These are phyloP conservation scores for Penicillium sp. DNA, from an alignment of 2,329 filamentous ascomycete species.

Conservation along the genomic window DNA sequence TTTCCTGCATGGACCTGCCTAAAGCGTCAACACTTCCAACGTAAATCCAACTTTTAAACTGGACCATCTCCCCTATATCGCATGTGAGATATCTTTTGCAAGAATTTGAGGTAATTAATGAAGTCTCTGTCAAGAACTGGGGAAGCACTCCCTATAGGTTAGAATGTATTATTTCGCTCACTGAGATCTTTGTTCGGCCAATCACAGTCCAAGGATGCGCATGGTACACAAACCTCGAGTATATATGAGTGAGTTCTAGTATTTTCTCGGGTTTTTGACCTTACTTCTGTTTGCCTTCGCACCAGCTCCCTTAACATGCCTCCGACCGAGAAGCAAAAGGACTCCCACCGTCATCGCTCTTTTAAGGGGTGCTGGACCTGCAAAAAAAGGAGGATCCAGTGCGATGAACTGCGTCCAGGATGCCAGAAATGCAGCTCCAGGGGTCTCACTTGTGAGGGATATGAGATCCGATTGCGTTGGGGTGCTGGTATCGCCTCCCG, in stretches of 20 bases:
- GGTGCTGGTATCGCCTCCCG: slow-evolving; percentile 24
- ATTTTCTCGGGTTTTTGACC: background rate
- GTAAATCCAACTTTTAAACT: background rate
- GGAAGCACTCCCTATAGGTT: slow-evolving; percentile 16
- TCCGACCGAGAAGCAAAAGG: slow-evolving; percentile 11
- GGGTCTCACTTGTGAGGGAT: slow-evolving; percentile 21
- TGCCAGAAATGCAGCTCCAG: slow-evolving; percentile 16
- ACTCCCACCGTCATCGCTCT: slow-evolving; percentile 18
- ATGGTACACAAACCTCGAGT: slow-evolving; percentile 1
- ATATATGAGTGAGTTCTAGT: slow-evolving; percentile 15
- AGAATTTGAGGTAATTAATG: slow-evolving; percentile 17
- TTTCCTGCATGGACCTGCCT: slow-evolving; percentile 24
- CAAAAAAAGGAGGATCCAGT: slow-evolving; percentile 24
- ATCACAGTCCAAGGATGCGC: slow-evolving; percentile 11
- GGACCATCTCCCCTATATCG: background rate
- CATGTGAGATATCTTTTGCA: background rate
- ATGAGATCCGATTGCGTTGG: slow-evolving; percentile 24
- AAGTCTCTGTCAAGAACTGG: background rate
- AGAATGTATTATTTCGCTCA: slow-evolving; percentile 15
- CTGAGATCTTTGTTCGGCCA: slow-evolving; percentile 24
- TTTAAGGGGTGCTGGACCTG: slow-evolving; percentile 28
- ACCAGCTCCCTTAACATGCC: slow-evolving; percentile 1
- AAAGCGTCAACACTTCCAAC: slow-evolving; percentile 5
- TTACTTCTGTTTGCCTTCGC: background rate
- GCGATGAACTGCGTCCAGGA: slow-evolving; percentile 20